Conservation (phyloP, 2,329 filamentous ascomycete species). For the Hortaea werneckii region DNA sequence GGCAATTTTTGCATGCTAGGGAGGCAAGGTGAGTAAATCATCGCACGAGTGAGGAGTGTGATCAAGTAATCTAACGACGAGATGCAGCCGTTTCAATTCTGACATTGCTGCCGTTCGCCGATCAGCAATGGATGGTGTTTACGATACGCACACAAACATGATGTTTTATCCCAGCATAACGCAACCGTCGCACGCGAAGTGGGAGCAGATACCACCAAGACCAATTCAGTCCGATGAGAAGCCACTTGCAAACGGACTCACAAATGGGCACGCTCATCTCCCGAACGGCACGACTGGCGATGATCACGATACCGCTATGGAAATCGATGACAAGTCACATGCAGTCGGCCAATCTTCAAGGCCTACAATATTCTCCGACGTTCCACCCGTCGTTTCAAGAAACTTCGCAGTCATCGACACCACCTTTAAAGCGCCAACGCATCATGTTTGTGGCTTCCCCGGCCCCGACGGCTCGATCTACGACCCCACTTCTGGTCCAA, state of each 20-base stretch:
- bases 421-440: slow-evolving; percentile 47
- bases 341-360: slow-evolving; percentile 3
- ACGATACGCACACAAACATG: slow-evolving; percentile 87
- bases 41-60: not conserved
- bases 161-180: slow-evolving; percentile 81
- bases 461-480: slow-evolving; percentile 44
- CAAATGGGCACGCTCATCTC: slow-evolving; percentile 4
- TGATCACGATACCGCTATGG: slow-evolving; percentile 7
- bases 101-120: slow-evolving; percentile 58
- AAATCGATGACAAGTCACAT: slow-evolving; percentile 4
- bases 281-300: slow-evolving; percentile 9
- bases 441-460: slow-evolving; percentile 49
- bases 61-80: not conserved
- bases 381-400: slow-evolving; percentile 48
- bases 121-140: slow-evolving; percentile 63
- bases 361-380: slow-evolving; percentile 39
- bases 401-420: slow-evolving; percentile 56
- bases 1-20: slow-evolving; percentile 89
- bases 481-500: slow-evolving; percentile 35
- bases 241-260: slow-evolving; percentile 18
- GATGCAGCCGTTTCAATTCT: slow-evolving; percentile 69
- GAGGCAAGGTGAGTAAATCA: slow-evolving; percentile 63
- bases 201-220: slow-evolving; percentile 56
- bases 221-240: slow-evolving; percentile 15
- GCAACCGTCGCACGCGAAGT: slow-evolving; percentile 79